phyloP scores from a whole-genome alignment of 331 rosid genomes.

The Pyracantha coccinea region DNA sequence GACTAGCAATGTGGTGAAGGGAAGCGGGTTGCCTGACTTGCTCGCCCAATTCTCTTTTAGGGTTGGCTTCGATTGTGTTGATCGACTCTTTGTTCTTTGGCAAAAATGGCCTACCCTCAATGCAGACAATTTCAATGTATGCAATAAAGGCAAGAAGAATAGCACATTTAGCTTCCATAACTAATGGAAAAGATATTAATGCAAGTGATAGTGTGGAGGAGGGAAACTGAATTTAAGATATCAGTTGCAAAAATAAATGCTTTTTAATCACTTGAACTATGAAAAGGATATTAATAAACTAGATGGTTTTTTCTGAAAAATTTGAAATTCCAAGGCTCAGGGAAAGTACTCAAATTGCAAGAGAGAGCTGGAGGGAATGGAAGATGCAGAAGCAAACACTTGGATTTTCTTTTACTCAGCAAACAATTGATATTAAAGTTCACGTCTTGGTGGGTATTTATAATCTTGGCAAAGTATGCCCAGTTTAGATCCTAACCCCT shows the following conservation, averaged over 20 bases:
- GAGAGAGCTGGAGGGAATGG: background rate
- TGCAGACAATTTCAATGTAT: background rate
- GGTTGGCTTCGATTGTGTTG: background rate
- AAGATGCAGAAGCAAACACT: background rate
- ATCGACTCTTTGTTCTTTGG: background rate
- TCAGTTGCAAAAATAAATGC: background rate
- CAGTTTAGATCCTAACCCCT: background rate
- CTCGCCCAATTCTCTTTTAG: slow-evolving; percentile 9
- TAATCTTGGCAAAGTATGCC: background rate
- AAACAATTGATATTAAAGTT: background rate
- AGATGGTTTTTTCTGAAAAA: background rate
- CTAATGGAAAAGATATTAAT: background rate
- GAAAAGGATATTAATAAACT: background rate
- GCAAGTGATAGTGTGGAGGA: background rate
- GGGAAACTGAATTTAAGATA: background rate
- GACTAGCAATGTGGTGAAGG: background rate
- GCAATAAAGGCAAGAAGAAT: slow-evolving; percentile 9
- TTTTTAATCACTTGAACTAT: background rate
- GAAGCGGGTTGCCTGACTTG: background rate
- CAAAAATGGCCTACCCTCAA: slow-evolving; percentile 8
- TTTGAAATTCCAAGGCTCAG: background rate
- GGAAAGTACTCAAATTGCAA: background rate
- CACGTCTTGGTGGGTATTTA: slow-evolving; percentile 1
- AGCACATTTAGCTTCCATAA: slow-evolving; percentile 16
- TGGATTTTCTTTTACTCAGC: no score